phyloP scores from a whole-genome alignment of 2,329 filamentous ascomycete genomes.

The Colletotrichum gigasporum region DNA sequence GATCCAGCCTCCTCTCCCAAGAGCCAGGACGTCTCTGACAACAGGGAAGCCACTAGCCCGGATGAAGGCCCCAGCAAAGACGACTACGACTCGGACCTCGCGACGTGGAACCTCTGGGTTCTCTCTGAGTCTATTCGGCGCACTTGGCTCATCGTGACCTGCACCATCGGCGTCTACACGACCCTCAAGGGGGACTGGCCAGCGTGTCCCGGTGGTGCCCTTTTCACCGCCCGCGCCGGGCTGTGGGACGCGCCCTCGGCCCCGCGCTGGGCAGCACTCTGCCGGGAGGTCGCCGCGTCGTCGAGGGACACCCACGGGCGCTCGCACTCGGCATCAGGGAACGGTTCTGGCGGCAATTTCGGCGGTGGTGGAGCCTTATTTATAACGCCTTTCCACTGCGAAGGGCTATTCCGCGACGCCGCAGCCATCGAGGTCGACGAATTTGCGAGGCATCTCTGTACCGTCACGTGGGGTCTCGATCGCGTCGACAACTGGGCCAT shows the following conservation, averaged over 20 bases:
- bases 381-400: neutral
- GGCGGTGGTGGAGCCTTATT: neutral
- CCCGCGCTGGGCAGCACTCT: conserved; percentile 33
- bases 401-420: neutral
- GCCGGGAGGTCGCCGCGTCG: neutral
- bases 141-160: conserved; percentile 37
- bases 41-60: too few relatives aligned
- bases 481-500: conserved; percentile 24
- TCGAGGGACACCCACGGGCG: too few relatives aligned
- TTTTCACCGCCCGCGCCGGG: conserved; percentile 38
- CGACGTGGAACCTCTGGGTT: conserved; percentile 42
- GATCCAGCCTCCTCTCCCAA: neutral
- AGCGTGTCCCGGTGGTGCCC: conserved; percentile 35
- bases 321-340: too few relatives aligned
- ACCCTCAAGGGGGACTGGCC: conserved; percentile 28
- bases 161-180: conserved; percentile 34
- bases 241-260: conserved; percentile 40
- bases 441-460: conserved; percentile 23
- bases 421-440: conserved; percentile 27
- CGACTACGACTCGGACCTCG: conserved; percentile 22
- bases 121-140: conserved; percentile 41
- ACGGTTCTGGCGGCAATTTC: neutral
- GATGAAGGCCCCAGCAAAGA: neutral
- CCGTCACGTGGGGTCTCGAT: conserved; percentile 22
- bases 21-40: neutral